A percentile compares a stretch with the other conserved stretches of the same genome.
These are phyloP conservation scores for Oryza rufipogon DNA, from an alignment of 176 grass and related monocot species.

Conservation along the genomic window DNA sequence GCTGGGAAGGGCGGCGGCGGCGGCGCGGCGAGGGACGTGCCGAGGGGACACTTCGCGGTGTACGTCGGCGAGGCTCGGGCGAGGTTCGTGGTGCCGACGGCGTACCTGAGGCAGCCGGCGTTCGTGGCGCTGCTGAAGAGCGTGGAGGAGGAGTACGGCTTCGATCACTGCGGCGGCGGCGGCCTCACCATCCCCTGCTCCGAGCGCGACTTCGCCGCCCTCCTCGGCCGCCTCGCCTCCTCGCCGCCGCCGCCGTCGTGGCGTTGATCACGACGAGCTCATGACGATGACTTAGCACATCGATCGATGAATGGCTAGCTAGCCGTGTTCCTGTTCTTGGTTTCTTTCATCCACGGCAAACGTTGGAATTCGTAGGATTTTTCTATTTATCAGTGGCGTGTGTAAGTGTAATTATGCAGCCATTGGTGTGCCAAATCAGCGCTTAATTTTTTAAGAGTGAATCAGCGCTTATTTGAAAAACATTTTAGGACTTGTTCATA, in stretches of 20 bases:
- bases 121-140: slow-evolving; percentile 61
- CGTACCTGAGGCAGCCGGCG: slow-evolving; percentile 52
- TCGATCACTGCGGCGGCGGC: slow-evolving; percentile 49
- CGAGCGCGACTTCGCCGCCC: slow-evolving; percentile 45
- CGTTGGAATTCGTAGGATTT: neutral
- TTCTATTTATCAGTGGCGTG: neutral
- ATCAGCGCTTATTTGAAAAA: neutral
- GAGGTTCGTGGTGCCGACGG: slow-evolving; percentile 57
- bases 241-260: neutral
- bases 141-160: slow-evolving; percentile 59
- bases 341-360: neutral
- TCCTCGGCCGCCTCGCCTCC: slow-evolving; percentile 30
- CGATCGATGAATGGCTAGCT: too few species aligned
- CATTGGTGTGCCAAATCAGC: neutral
- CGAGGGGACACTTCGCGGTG: slow-evolving; percentile 55
- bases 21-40: slow-evolving; percentile 28
- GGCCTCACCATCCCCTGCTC: slow-evolving; percentile 48
- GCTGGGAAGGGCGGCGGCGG: neutral
- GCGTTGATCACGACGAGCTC: neutral
- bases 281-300: neutral
- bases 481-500: too few species aligned
- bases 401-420: neutral
- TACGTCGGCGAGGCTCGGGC: slow-evolving; percentile 51
- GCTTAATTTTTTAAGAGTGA: too few species aligned
- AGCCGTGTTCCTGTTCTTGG: neutral